Evolutionary conservation across 2,329 filamentous ascomycete genomes (phyloP).

Genomic region (Chaetomiaceae sp.): DNA sequence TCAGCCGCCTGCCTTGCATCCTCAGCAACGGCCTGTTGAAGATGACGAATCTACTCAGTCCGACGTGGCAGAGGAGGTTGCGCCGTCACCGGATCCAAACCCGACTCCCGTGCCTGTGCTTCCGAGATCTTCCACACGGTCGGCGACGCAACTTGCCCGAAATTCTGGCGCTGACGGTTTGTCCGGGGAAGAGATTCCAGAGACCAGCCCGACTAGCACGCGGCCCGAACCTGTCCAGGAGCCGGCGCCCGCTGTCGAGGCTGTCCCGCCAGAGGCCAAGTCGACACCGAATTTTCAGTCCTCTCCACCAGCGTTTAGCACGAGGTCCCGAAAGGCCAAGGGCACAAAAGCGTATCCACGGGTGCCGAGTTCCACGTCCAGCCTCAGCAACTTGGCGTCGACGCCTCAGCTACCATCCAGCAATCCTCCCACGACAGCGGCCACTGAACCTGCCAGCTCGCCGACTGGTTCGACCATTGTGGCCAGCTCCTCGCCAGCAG

Average conservation of each 20-base stretch:
- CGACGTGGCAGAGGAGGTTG: slow-evolving; percentile 13
- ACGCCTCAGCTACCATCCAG: slow-evolving; percentile 38
- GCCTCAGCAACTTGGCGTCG: slow-evolving; percentile 37
- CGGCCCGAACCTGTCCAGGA: neutral
- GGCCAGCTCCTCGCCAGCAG: slow-evolving; percentile 32
- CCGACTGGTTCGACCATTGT: slow-evolving; percentile 8
- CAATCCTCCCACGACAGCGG: slow-evolving; percentile 35
- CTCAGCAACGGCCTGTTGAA: neutral
- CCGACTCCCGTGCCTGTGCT: slow-evolving; percentile 4
- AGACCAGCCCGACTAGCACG: slow-evolving; percentile 29
- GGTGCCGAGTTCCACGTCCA: slow-evolving; percentile 32
- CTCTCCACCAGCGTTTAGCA: slow-evolving; percentile 26
- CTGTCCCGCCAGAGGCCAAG: neutral
- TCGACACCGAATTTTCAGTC: slow-evolving; percentile 20
- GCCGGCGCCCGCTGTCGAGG: neutral
- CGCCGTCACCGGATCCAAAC: slow-evolving; percentile 1
- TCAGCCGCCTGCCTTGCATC: slow-evolving; percentile 13
- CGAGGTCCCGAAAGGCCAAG: slow-evolving; percentile 15
- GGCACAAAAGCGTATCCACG: neutral
- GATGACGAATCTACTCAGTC: slow-evolving; percentile 25
- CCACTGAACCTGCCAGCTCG: slow-evolving; percentile 27
- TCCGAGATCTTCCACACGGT: slow-evolving; percentile 8
- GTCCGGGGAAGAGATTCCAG: slow-evolving; percentile 29
- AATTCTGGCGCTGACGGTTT: slow-evolving; percentile 3
- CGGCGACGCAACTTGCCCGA: neutral